These are phyloP conservation scores for Albatrellus ellisii DNA, from an alignment of 768 basidiomycete genomes.

Conservation along the genomic window DNA sequence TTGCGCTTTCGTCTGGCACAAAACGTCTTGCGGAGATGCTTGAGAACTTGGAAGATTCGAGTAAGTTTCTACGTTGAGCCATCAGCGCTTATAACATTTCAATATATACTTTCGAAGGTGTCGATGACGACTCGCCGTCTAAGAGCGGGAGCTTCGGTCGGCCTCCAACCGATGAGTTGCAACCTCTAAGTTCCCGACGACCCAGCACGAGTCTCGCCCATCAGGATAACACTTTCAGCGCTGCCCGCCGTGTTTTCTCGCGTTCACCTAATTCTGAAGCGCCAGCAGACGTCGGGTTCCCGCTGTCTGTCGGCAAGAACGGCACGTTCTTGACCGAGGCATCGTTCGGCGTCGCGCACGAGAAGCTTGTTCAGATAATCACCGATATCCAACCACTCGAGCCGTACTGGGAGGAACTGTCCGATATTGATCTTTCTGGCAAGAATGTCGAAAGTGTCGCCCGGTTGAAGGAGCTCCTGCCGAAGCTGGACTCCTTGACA, in stretches of 20 bases:
- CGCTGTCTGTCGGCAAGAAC: constrained; percentile 22
- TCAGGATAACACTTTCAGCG: constrained; percentile 16
- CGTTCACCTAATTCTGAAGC: not conserved
- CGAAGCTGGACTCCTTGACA: constrained; percentile 57
- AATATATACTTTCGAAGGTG: constrained; percentile 14
- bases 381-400: constrained; percentile 93
- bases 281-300: not conserved
- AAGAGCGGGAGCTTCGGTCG: constrained; percentile 34
- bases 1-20: constrained; percentile 52
- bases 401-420: constrained; percentile 83
- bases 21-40: constrained; percentile 77
- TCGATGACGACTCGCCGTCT: constrained; percentile 40
- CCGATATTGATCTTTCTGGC: constrained; percentile 56
- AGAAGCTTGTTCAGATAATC: constrained; percentile 80
- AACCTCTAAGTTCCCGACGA: constrained; percentile 30
- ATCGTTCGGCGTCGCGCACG: constrained; percentile 91
- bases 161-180: constrained; percentile 32
- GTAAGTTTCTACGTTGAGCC: constrained; percentile 27
- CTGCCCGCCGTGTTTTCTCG: constrained; percentile 1
- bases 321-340: constrained; percentile 87
- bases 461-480: constrained; percentile 81
- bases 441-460: constrained; percentile 74
- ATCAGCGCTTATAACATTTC: not conserved
- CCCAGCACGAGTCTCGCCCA: constrained; percentile 14
- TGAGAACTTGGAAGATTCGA: constrained; percentile 53